Evolutionary conservation across 805 yeast species (phyloP), one percentile per base, ranked within the genome.

Genomic region (Candida coleopterorum): DNA sequence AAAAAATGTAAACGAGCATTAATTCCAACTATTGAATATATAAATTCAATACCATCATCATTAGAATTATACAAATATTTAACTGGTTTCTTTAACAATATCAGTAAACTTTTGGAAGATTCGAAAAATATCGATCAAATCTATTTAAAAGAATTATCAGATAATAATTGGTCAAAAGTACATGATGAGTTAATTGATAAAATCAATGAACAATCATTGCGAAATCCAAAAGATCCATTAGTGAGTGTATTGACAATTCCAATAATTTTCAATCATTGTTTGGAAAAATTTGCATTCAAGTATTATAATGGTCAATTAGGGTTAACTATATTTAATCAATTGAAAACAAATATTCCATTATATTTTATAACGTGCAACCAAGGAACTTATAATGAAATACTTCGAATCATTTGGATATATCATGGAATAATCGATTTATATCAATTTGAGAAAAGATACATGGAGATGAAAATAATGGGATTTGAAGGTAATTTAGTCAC

Each of bases 401-500:
- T 67, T 29, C 53, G 58, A 35, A 46, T 56, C 14, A 48, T 52
- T 33, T 65, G 72, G 71, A 49, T 65, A 1, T 66, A 47, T 44
- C 49, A 48, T 33, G 73, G 73, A 14, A 63, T 62, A 42, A 46
- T 60, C 9, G 55, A 54, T 32, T 42, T 66, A 18, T 56, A 56
- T 39, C 60, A 55, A 15, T 49, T 67, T 17, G 71, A 64, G 47
- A 55, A 52, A 41, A 44, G 53, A 1, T 47, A 46, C 20, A 50
- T 54, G 35, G 73, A 67, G 43, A 67, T 67, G 73, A 41, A 47
- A 22, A 62, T 64, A 40, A 63, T 62, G 40, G 73, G 73, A 17
- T 64, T 62, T 37, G 34, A 39, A 17, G 73, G 73, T 2, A 64
- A 67, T 35, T 26, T 51, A 20, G 36, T 41, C 20, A 67, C 73